These are phyloP conservation scores for Phytophthora hybrid DNA, from an alignment of 352 stramenopile genomes.

Conservation along the genomic window DNA sequence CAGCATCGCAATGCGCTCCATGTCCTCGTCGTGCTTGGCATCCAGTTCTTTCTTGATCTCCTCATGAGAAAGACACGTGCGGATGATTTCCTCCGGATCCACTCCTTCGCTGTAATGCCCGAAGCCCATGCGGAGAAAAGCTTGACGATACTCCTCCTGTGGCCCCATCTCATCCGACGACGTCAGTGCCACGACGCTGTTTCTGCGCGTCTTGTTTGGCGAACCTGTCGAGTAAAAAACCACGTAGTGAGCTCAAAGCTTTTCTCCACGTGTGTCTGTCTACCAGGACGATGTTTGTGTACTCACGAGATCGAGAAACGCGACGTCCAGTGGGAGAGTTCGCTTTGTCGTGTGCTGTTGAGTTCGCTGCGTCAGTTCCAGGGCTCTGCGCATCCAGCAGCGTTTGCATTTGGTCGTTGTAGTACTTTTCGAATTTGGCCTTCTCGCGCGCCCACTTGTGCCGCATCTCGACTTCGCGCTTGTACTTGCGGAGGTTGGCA, in stretches of 20 bases:
- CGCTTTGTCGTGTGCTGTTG: neutral
- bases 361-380: neutral
- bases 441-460: conserved; percentile 85
- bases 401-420: conserved; percentile 73
- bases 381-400: conserved; percentile 26
- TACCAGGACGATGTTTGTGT: neutral
- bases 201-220: conserved; percentile 16
- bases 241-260: neutral
- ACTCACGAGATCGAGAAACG: conserved; percentile 24
- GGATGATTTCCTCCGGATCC: conserved; percentile 76
- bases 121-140: conserved; percentile 79
- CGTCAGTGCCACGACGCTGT: conserved; percentile 5
- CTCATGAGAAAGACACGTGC: conserved; percentile 69
- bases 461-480: conserved; percentile 70
- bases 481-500: conserved; percentile 64
- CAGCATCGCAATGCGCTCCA: conserved; percentile 60
- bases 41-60: conserved; percentile 77
- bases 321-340: conserved; percentile 10
- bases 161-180: conserved; percentile 33
- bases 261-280: neutral
- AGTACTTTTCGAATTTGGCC: conserved; percentile 88
- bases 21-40: conserved; percentile 65
- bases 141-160: conserved; percentile 55
- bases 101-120: conserved; percentile 58
- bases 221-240: conserved; percentile 11